Evolutionary conservation across 2,329 filamentous ascomycete genomes (phyloP).

Genomic region (Colletotrichum filicis): DNA sequence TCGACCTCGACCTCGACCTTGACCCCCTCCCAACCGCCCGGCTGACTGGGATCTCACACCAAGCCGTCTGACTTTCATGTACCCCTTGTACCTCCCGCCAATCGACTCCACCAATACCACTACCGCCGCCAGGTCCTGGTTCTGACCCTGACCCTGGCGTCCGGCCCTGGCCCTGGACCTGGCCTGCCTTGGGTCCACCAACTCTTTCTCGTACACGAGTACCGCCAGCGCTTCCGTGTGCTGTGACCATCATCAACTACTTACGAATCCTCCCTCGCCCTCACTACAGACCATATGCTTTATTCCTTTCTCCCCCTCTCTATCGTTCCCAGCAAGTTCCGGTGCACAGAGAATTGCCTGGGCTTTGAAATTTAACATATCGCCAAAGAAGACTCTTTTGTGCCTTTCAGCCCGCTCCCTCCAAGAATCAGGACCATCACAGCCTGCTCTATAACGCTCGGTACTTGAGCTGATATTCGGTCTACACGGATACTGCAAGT

Average conservation of each 20-base stretch:
- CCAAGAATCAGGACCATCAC: not conserved
- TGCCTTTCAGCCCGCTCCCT: not conserved
- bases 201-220: slow-evolving; percentile 7
- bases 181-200: slow-evolving; percentile 25
- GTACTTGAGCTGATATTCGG: slow-evolving; percentile 15
- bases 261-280: slow-evolving; percentile 18
- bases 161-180: slow-evolving; percentile 30
- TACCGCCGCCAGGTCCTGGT: slow-evolving; percentile 28
- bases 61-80: slow-evolving; percentile 25
- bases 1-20: not conserved
- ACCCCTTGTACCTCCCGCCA: slow-evolving; percentile 33
- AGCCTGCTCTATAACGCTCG: not conserved
- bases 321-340: no score
- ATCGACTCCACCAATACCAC: slow-evolving; percentile 29
- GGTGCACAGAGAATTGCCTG: not conserved
- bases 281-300: not conserved
- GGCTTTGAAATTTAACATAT: no score
- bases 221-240: slow-evolving; percentile 25
- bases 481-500: slow-evolving; percentile 3
- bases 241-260: slow-evolving; percentile 28
- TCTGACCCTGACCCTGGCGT: slow-evolving; percentile 29
- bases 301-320: not conserved
- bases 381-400: not conserved
- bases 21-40: slow-evolving; percentile 26
- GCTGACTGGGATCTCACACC: slow-evolving; percentile 32